Base-by-base conservation (phyloP, 306 rosid genomes). In the Elaeagnus macrophylla region DNA sequence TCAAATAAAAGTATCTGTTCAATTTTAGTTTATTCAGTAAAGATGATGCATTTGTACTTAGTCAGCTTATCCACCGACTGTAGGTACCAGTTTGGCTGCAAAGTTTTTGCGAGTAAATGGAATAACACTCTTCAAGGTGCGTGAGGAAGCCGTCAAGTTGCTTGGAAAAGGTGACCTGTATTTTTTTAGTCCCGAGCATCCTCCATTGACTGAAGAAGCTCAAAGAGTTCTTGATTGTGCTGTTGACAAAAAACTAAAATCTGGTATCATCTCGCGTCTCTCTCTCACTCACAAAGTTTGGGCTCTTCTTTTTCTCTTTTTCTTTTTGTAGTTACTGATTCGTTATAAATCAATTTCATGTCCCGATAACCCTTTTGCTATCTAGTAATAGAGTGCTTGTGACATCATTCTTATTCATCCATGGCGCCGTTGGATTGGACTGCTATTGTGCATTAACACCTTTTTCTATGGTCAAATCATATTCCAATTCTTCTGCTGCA, bases 181-280 rank as follows among this genome's bases (percentile, higher is more conserved):
- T 70, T 54, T 39, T 67, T 58, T 57, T 62, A 66, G 81, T 73
- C 81, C 83, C 3, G 82, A 73, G 77, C 88, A 71, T 75, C 94
- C 94, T 55, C 77, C 79, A 18, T 54, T 77, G 52, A 74, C 85
- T 12, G 85, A 77, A 54, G 90, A 74, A 37, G 88, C 94, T 60
- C 94, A 77, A 70, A 60, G 77, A 62, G 85, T 65, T 41, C 85
- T 88, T 55, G 96, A 88, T 72, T 75, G 79, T 84, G 96, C 90
- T 55, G 59, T 79, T 67, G 85, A 84, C 54, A 56, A 67, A 52
- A 79, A 73, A 56, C 4, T 77, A n/a, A 76, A 77, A 57, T 78
- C 83, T 49, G 90, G 96, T 84, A 59, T 3, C 51, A 73, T 68
- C 54, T 56, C 49, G 10, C 32, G 32, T 25, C 32, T 25, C 32